Conservation (phyloP, 2,329 filamentous ascomycete species). For the Periconia macrospinosa region DNA sequence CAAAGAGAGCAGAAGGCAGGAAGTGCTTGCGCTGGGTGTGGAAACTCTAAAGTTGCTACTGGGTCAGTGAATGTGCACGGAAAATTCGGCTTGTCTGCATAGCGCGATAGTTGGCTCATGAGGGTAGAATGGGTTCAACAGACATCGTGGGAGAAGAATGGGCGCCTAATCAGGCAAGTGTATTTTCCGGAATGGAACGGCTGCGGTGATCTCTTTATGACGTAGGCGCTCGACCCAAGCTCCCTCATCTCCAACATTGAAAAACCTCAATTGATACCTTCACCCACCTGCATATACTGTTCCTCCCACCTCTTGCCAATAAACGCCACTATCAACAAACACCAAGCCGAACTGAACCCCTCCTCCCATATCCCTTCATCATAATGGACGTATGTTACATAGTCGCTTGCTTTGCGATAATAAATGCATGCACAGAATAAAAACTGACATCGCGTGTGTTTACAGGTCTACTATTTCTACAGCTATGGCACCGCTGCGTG, state of each 20-base stretch:
- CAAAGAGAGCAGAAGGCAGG: conserved; percentile 67
- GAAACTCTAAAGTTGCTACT: conserved; percentile 72
- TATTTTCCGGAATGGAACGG: background rate
- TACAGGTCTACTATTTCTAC: conserved; percentile 49
- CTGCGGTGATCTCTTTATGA: background rate
- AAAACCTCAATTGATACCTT: background rate
- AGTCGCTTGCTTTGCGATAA: background rate
- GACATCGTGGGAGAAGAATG: too few relatives aligned
- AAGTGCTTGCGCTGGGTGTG: conserved; percentile 71
- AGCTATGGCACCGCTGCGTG: conserved; percentile 48
- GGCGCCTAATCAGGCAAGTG: too few relatives aligned
- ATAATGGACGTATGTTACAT: conserved; percentile 11
- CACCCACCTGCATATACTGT: background rate
- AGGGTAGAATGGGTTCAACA: too few relatives aligned
- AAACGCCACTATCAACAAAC: too few relatives aligned
- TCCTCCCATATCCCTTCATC: background rate
- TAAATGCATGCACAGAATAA: background rate
- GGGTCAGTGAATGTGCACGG: conserved; percentile 12
- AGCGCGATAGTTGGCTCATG: too few relatives aligned
- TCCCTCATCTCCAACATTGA: background rate
- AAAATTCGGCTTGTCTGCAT: too few relatives aligned
- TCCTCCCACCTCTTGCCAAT: background rate
- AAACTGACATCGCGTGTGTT: conserved; percentile 14
- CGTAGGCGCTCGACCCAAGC: conserved; percentile 1
- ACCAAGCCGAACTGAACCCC: background rate